phyloP scores from a whole-genome alignment of 257 asterid genomes.

The Petunia axillaris region DNA sequence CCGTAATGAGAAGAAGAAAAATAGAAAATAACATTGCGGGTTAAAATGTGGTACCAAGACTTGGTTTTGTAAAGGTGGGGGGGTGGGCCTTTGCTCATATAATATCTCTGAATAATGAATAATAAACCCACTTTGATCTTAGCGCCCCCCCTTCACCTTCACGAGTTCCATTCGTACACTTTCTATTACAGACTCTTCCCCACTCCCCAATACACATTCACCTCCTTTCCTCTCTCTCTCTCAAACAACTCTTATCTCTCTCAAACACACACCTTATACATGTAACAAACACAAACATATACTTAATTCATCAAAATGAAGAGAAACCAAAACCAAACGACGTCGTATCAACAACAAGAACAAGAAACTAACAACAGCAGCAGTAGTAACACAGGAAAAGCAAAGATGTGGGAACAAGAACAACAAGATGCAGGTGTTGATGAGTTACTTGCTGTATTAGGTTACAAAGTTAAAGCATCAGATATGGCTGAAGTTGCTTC shows the following conservation, averaged over 20 bases:
- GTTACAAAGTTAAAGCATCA: constrained; percentile 64
- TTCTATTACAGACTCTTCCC: neutral
- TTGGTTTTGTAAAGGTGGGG: too few relatives aligned
- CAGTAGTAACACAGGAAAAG: constrained; percentile 39
- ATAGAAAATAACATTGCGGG: too few relatives aligned
- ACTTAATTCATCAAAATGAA: constrained; percentile 22
- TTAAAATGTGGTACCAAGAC: too few relatives aligned
- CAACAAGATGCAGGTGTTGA: constrained; percentile 54
- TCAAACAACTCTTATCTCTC: too few relatives aligned
- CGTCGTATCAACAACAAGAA: neutral
- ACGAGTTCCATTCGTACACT: neutral
- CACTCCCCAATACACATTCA: neutral
- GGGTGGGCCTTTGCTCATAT: neutral
- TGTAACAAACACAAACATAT: too few relatives aligned
- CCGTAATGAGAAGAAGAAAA: too few relatives aligned
- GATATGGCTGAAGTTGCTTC: constrained; percentile 78
- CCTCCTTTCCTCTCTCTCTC: too few relatives aligned
- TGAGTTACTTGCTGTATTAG: constrained; percentile 69
- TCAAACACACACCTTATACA: too few relatives aligned
- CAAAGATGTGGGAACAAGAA: constrained; percentile 51
- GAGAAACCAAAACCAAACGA: constrained; percentile 21
- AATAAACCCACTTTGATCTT: neutral
- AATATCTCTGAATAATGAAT: too few relatives aligned
- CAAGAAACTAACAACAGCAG: constrained; percentile 22
- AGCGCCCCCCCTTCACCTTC: neutral